A percentile compares a stretch with the other conserved stretches of the same genome.
Conservation (phyloP, 2,329 filamentous ascomycete genomes). For the Westerdykella ornata region DNA sequence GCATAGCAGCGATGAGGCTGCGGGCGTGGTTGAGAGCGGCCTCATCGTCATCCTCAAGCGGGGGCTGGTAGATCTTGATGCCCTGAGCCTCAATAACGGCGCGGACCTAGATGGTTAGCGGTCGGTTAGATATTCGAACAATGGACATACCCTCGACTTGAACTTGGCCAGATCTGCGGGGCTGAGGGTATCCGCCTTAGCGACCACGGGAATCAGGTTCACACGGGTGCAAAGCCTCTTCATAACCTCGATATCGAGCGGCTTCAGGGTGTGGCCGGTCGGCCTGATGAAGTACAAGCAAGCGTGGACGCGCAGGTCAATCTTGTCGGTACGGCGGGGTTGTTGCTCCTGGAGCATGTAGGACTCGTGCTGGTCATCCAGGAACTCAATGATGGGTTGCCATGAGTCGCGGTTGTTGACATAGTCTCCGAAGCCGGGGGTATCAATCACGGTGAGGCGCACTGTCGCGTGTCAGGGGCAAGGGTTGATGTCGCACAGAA, state of each 20-base stretch:
- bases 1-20: conserved; percentile 92
- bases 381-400: conserved; percentile 99
- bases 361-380: conserved; percentile 99
- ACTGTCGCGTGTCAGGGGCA: conserved; percentile 51
- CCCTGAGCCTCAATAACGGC: conserved; percentile 95
- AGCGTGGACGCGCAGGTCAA: conserved; percentile 95
- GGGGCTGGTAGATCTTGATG: conserved; percentile 99
- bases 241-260: conserved; percentile 99
- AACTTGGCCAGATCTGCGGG: conserved; percentile 85
- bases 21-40: conserved; percentile 90
- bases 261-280: conserved; percentile 96
- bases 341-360: conserved; percentile 99
- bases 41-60: conserved; percentile 96
- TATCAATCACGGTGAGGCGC: conserved; percentile 97
- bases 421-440: conserved; percentile 97
- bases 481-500: not conserved
- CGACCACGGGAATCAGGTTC: conserved; percentile 96
- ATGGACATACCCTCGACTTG: conserved; percentile 75
- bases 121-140: not conserved
- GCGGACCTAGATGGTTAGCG: conserved; percentile 59
- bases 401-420: conserved; percentile 99
- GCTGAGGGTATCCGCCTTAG: conserved; percentile 97
- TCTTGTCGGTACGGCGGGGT: conserved; percentile 95
- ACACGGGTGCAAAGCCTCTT: conserved; percentile 97
- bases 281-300: conserved; percentile 99